A percentile compares a stretch with the other conserved stretches of the same genome.
Conservation (phyloP, 176 grass and related monocot genomes). For the Oryza glumipatula region DNA sequence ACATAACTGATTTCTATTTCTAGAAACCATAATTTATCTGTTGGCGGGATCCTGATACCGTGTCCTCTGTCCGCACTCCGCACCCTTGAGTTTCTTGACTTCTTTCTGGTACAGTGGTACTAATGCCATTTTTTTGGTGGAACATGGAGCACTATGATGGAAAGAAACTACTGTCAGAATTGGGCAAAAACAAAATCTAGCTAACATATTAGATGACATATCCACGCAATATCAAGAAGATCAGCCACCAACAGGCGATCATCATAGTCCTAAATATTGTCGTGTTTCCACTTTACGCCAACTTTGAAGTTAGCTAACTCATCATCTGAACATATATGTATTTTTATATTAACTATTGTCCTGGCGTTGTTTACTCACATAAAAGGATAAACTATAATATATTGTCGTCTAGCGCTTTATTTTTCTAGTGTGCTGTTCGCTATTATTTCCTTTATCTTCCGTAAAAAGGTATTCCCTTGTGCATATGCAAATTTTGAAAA, state of each 20-base stretch:
- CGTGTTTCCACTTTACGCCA: not conserved
- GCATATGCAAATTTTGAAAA: slow-evolving; percentile 17
- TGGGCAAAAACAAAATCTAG: not conserved
- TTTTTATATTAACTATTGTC: slow-evolving; percentile 20
- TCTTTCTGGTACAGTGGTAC: not conserved
- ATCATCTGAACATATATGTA: not conserved
- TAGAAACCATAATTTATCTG: not conserved
- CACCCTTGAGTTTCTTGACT: slow-evolving; percentile 2
- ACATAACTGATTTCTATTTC: not conserved
- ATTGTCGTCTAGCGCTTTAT: not conserved
- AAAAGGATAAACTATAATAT: not conserved
- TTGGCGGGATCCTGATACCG: not conserved
- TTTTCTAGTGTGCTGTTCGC: not conserved
- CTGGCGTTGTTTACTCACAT: slow-evolving; percentile 19
- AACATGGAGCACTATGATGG: slow-evolving; percentile 1
- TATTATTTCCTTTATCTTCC: slow-evolving; percentile 9
- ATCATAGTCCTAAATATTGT: not conserved
- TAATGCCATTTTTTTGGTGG: not conserved
- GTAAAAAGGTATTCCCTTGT: slow-evolving; percentile 7
- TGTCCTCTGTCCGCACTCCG: not conserved
- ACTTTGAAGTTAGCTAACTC: slow-evolving; percentile 5
- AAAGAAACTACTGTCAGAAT: slow-evolving; percentile 10
- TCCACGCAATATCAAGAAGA: slow-evolving; percentile 5
- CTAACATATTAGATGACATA: not conserved
- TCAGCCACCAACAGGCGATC: not conserved